phyloP scores from a whole-genome alignment of 2,329 filamentous ascomycete genomes.

The Colletotrichum australisinense region DNA sequence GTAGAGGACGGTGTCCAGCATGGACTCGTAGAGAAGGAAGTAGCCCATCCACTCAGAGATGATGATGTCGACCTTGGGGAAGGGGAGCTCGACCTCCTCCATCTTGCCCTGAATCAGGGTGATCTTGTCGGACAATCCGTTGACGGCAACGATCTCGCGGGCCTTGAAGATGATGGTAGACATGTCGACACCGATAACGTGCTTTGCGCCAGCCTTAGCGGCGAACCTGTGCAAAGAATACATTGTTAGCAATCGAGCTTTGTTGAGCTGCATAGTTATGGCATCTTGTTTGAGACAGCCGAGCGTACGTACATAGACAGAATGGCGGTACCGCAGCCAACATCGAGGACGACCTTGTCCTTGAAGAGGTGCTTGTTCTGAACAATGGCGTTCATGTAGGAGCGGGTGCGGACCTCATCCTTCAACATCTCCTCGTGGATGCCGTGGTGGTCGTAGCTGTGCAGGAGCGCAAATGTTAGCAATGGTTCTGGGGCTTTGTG shows the following conservation, averaged over 20 bases:
- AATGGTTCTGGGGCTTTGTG: not conserved
- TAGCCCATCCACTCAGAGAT: constrained; percentile 99
- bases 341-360: constrained; percentile 87
- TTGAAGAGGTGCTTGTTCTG: constrained; percentile 97
- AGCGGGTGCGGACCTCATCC: constrained; percentile 96
- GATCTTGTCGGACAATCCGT: constrained; percentile 95
- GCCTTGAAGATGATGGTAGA: constrained; percentile 99
- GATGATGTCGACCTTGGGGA: constrained; percentile 97
- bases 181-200: constrained; percentile 99
- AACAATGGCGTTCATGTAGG: constrained; percentile 97
- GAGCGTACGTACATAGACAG: constrained; percentile 85
- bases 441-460: constrained; percentile 97
- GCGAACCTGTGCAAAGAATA: constrained; percentile 79
- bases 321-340: constrained; percentile 96
- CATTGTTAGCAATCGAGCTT: constrained; percentile 3
- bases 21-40: constrained; percentile 98
- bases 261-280: not conserved
- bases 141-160: constrained; percentile 90
- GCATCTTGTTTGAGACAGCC: constrained; percentile 20
- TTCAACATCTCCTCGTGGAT: constrained; percentile 99
- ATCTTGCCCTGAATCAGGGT: constrained; percentile 99
- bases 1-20: constrained; percentile 98
- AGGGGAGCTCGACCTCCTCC: constrained; percentile 96
- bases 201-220: constrained; percentile 94
- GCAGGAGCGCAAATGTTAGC: constrained; percentile 36